These are phyloP conservation scores for Lasiosphaeris hirsuta DNA, from an alignment of 495 filamentous ascomycete species.

Conservation along the genomic window DNA sequence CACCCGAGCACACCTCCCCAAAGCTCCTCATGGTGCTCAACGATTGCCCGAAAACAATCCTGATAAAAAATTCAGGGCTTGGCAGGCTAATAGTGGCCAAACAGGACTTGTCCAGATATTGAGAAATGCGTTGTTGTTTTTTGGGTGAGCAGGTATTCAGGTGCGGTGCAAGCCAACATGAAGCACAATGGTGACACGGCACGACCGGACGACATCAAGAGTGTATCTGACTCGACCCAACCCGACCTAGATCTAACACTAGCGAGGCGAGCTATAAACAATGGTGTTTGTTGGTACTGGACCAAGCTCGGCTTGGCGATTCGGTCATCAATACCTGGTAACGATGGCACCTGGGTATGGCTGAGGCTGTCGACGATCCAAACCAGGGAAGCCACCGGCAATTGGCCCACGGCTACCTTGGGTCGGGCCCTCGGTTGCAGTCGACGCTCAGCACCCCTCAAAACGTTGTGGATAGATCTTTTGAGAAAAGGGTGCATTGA, in stretches of 20 bases:
- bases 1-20: not conserved
- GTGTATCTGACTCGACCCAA: conserved; percentile 10
- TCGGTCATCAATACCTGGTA: too few relatives aligned
- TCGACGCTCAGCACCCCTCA: too few relatives aligned
- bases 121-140: conserved; percentile 3
- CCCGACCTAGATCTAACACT: conserved; percentile 7
- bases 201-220: conserved; percentile 19
- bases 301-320: too few relatives aligned
- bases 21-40: conserved; percentile 9
- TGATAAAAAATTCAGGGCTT: conserved; percentile 14
- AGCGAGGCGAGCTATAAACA: not conserved
- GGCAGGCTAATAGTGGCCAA: not conserved
- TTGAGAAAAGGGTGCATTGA: too few relatives aligned
- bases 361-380: too few relatives aligned
- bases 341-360: too few relatives aligned
- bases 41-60: conserved; percentile 15
- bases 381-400: too few relatives aligned
- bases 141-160: conserved; percentile 10
- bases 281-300: not conserved
- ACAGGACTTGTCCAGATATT: not conserved
- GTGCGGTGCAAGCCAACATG: conserved; percentile 15
- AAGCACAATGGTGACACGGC: conserved; percentile 16
- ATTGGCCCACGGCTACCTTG: too few relatives aligned
- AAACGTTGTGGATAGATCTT: too few relatives aligned
- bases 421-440: too few relatives aligned